These are phyloP conservation scores for Plasmodium relictum DNA, from an alignment of 169 alveolate genomes.

Conservation along the genomic window DNA sequence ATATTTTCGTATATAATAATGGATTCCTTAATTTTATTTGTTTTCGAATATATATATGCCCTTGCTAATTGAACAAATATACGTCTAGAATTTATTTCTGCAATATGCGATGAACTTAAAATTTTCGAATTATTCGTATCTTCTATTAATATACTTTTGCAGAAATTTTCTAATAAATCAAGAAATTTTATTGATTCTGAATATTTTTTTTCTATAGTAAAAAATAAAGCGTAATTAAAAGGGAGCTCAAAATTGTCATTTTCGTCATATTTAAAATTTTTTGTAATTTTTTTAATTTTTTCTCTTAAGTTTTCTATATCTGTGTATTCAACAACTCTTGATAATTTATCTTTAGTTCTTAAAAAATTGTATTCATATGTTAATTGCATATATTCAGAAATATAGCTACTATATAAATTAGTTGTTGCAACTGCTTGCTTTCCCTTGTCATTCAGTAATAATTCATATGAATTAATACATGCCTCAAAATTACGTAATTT, in stretches of 20 bases:
- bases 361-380: conserved; percentile 62
- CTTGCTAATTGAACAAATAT: conserved; percentile 24
- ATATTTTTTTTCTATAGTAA: conserved; percentile 40
- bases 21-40: conserved; percentile 46
- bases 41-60: conserved; percentile 59
- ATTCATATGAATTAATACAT: conserved; percentile 33
- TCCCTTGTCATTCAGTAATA: conserved; percentile 13
- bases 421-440: conserved; percentile 46
- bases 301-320: conserved; percentile 34
- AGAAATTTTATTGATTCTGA: conserved; percentile 27
- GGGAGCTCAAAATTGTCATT: conserved; percentile 31
- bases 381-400: conserved; percentile 27
- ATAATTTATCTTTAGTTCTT: conserved; percentile 16
- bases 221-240: conserved; percentile 55
- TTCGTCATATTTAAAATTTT: conserved; percentile 55
- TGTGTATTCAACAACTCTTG: not conserved
- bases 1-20: conserved; percentile 51
- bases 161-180: conserved; percentile 33
- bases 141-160: conserved; percentile 11
- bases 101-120: not conserved
- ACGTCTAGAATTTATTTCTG: conserved; percentile 5
- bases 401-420: conserved; percentile 43
- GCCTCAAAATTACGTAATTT: conserved; percentile 34
- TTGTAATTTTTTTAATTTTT: conserved; percentile 20
- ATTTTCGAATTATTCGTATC: not conserved